Base-by-base conservation (phyloP, 306 rosid genomes). In the Oxytropis ochrocephala region DNA sequence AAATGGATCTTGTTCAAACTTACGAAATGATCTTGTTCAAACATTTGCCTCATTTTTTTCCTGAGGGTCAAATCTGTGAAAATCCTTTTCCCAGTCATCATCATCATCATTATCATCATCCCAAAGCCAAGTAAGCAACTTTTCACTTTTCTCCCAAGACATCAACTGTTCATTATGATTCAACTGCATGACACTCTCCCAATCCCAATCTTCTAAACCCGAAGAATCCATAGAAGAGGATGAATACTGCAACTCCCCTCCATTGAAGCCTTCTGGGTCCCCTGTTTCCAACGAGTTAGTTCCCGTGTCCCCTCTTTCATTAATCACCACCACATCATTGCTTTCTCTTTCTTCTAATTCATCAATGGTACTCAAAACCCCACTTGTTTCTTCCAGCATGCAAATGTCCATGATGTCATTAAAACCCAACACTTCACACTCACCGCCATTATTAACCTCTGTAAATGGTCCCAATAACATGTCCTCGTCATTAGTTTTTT, bases 61-160 rank as follows among this genome's bases (percentile, higher is more conserved):
- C 3, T 60, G 8, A 17, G 16, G 24, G 1, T 57, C 76, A 18
- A 51, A 42, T 2, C 48, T 38, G 19, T 67, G 55, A 57, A 39
- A 42, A 66, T 58, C 75, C 8, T 54, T 44, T 29, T 72, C 87
- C 79, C 43, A 58, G 6, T 78, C 56, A 59, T 81, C 78, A 62
- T 74, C 83, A 0, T 78, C 39, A 33, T 33, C 5, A 33, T 32
- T 2, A 32, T 32, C 35, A 2, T 33, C 38, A 5, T 35, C 75
- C 86, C 83, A 83, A 8, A 84, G 43, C 84, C 79, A 80, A 1
- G 79, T 59, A 2, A 82, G 30, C 17, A 65, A 14, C 12, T 32
- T 72, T 11, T 81, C 83, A 7, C 35, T 69, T 10, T 70, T 70
- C 0, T 44, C 63, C 67, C 24, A 17, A 1, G 58, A 63, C 7